Percentiles rank a stretch among this genome's conserved stretches.
phyloP scores from a whole-genome alignment of 78 protist genomes.

The Acrasis kona region DNA sequence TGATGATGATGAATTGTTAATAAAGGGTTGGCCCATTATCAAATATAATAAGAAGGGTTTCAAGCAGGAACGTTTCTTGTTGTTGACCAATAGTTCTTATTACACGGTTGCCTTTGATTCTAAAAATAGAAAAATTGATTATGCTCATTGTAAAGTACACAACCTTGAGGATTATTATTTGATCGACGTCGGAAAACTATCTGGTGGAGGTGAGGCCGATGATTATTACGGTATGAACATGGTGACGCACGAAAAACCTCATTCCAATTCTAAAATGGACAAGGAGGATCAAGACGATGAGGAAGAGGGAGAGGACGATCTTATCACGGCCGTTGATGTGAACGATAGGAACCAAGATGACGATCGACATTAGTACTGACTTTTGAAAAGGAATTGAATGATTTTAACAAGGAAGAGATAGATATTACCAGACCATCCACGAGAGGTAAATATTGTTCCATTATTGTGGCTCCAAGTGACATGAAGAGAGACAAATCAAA shows the following conservation, averaged over 20 bases:
- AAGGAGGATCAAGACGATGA: not conserved
- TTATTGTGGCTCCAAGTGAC: not conserved
- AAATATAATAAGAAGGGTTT: not conserved
- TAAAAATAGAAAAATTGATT: not conserved
- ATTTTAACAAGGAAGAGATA: too few relatives aligned
- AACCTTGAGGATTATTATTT: not conserved
- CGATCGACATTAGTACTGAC: too few relatives aligned
- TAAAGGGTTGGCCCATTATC: not conserved
- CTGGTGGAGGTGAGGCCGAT: not conserved
- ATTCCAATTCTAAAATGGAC: not conserved
- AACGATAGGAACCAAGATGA: not conserved
- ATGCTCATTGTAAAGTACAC: not conserved
- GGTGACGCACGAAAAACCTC: too few relatives aligned
- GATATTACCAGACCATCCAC: too few relatives aligned
- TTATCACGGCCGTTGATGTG: not conserved
- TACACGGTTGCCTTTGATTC: not conserved
- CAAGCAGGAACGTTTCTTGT: not conserved
- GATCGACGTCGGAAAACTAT: not conserved
- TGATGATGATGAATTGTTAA: not conserved
- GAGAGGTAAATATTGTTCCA: too few relatives aligned
- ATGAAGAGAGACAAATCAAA: not conserved
- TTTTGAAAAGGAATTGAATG: not conserved
- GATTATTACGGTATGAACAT: not conserved
- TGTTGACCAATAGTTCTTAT: not conserved
- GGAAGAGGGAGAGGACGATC: not conserved